Base-by-base conservation (phyloP, 495 filamentous ascomycete species). In the Hypoxylon lienhwacheense region DNA sequence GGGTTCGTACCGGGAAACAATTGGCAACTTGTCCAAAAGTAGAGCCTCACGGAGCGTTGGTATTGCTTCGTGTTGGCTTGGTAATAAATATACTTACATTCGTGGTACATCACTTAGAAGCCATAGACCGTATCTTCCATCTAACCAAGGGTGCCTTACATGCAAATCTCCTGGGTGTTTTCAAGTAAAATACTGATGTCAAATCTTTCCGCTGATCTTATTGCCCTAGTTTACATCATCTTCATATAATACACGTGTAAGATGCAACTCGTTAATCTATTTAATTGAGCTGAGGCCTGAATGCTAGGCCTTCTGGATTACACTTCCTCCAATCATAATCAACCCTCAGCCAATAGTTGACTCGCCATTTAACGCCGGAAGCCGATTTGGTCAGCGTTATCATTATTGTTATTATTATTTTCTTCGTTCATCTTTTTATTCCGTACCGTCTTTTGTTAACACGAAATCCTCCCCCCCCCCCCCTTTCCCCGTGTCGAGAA, bases 201-300 rank as follows among this genome's bases (percentile, higher is more conserved):
- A 28, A 55, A 55, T 55, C 29, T 61, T n/a, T 61, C 32, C 26
- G 58, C 32, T 61, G 58, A 47, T 61, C 50, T 52, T 50, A 41
- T 46, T 47, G 14, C 35, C 39, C 20, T 42, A 21, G 20, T 24
- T 46, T 48, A 56, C 58, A 61, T 56, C 58, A 52, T 61, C 34
- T 44, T 50, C 48, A 63, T 58, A 63, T 52, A 54, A 58, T 63
- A 44, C 53, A 59, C 54, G 48, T 63, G 59, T 63, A 58, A 58
- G 40, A 63, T 53, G 14, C 17, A 53, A 54, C 47, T 57, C 44
- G 35, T 49, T 47, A 63, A 53, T 63, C 47, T 58, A 52, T 58
- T 52, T 36, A 28, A 47, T 55, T 52, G 47, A 61, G 58, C 58
- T 61, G 58, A 61, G 58, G 58, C 47, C 58, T 52, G 51, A 55